Percentiles rank a stretch among this genome's conserved stretches.
Conservation (phyloP, 2,329 filamentous ascomycete species). For the Leptosphaerulina australis region DNA sequence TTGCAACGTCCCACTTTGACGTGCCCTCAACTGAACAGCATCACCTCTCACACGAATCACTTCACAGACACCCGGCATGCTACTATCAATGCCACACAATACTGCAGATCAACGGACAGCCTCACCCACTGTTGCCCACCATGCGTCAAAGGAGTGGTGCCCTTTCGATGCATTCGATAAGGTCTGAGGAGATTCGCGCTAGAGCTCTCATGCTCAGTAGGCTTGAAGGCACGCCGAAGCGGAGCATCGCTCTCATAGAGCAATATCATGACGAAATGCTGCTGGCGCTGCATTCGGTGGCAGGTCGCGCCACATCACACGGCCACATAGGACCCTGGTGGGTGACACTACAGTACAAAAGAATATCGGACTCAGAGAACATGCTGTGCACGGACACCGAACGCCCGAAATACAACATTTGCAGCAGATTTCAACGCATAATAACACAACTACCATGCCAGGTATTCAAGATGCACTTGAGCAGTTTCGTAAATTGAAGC, state of each 20-base stretch:
- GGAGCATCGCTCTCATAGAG: constrained; percentile 12
- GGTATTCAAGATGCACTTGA: not conserved
- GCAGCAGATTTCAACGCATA: not conserved
- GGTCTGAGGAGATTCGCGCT: constrained; percentile 31
- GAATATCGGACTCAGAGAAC: no score
- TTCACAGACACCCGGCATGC: not conserved
- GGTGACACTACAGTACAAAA: constrained; percentile 3
- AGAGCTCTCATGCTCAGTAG: constrained; percentile 12
- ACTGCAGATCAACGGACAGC: constrained; percentile 15
- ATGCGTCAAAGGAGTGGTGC: not conserved
- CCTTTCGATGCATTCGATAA: constrained; percentile 6
- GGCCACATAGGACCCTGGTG: constrained; percentile 11
- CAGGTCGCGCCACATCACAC: constrained; percentile 13
- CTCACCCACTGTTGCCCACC: constrained; percentile 10
- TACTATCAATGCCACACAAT: constrained; percentile 11
- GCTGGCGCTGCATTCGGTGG: constrained; percentile 8
- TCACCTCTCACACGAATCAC: not conserved
- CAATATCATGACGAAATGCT: constrained; percentile 3
- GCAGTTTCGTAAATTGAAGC: not conserved
- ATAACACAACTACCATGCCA: not conserved
- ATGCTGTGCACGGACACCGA: no score
- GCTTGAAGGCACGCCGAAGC: constrained; percentile 2
- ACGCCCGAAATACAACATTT: not conserved
- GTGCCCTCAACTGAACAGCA: no score
- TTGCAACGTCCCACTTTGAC: no score